Evolutionary conservation across 768 basidiomycete species (phyloP), one percentile per base, ranked within the genome.

Genomic region (Favolaschia claudopus): DNA sequence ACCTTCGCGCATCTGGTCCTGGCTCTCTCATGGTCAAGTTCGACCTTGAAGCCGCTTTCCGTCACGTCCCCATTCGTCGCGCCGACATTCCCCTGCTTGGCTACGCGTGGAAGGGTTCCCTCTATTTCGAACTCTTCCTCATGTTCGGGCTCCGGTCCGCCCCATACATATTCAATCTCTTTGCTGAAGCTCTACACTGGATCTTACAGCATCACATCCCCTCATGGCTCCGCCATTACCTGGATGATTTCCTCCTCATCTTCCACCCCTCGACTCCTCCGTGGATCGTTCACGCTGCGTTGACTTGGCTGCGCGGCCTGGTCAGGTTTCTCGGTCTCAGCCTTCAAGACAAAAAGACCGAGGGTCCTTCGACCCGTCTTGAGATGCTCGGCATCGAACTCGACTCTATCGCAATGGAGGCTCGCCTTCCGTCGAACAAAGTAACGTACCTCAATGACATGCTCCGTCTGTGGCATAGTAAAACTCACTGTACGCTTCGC

Each of bases 121-220:
- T 70, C 49, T 78, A 72, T 55, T 68, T 70, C 34, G 58, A 66
- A 31, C 46, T 74, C 5, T 69, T 76, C 4, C 63, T 77, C 2
- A 66, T 59, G 0, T 78, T 78, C 57, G 75, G 76, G 0, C 55
- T 71, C 2, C 53, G 63, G 3, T 70, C 71, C 1, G 75, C 75
- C 2, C 75, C 76, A n/a, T n/a, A n/a, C n/a, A n/a, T n/a, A n/a
- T n/a, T n/a, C n/a, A n/a, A n/a, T n/a, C n/a, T n/a, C n/a, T n/a
- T n/a, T n/a, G n/a, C n/a, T n/a, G n/a, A n/a, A n/a, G n/a, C n/a
- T n/a, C n/a, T n/a, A n/a, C n/a, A 78, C 54, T 79, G 75, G 77
- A 77, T 78, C 40, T 70, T 77, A n/a, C 62, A 69, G 25, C 65
- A 66, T 19, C 70, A 78, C 53, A 70, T 77, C 44, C 74, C 71